A percentile compares a stretch with the other conserved stretches of the same genome.
Evolutionary conservation across 768 basidiomycete genomes (phyloP).

Genomic region (Mycena haematopus): DNA sequence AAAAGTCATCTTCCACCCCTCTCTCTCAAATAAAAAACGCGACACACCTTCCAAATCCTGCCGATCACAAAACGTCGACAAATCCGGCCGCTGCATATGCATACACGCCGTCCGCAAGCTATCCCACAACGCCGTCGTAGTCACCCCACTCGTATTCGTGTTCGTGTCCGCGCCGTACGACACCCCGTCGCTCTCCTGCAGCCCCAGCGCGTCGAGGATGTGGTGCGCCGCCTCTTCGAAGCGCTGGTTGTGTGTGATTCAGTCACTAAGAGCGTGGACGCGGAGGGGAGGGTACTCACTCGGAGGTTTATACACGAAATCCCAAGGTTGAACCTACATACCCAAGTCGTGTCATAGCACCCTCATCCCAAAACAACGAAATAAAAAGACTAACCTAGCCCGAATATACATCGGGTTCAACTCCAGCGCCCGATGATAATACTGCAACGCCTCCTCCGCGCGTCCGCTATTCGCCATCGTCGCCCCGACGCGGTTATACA

Average conservation of each 20-base stretch:
- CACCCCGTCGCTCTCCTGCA: conserved; percentile 87
- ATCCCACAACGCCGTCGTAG: conserved; percentile 85
- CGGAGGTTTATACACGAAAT: conserved; percentile 90
- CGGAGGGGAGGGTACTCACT: conserved; percentile 48
- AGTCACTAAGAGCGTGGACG: neutral
- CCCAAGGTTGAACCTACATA: conserved; percentile 88
- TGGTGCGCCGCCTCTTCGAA: conserved; percentile 88
- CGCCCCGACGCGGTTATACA: conserved; percentile 94
- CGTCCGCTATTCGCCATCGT: conserved; percentile 90
- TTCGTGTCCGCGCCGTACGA: conserved; percentile 51
- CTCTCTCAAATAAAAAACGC: neutral
- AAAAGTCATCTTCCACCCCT: neutral
- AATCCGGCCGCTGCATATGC: conserved; percentile 79
- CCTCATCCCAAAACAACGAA: neutral
- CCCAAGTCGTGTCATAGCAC: conserved; percentile 3
- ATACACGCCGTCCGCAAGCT: conserved; percentile 83
- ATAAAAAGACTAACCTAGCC: conserved; percentile 57
- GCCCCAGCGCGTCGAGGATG: conserved; percentile 84
- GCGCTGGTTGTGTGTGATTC: conserved; percentile 50
- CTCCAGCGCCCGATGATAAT: conserved; percentile 86
- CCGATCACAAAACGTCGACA: conserved; percentile 74
- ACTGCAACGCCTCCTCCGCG: conserved; percentile 82
- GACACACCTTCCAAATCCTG: conserved; percentile 69
- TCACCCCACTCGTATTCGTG: conserved; percentile 68
- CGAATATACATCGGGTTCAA: conserved; percentile 91